Conservation (phyloP, 192 early-diverging fungal genomes). For the Linderina pennispora region DNA sequence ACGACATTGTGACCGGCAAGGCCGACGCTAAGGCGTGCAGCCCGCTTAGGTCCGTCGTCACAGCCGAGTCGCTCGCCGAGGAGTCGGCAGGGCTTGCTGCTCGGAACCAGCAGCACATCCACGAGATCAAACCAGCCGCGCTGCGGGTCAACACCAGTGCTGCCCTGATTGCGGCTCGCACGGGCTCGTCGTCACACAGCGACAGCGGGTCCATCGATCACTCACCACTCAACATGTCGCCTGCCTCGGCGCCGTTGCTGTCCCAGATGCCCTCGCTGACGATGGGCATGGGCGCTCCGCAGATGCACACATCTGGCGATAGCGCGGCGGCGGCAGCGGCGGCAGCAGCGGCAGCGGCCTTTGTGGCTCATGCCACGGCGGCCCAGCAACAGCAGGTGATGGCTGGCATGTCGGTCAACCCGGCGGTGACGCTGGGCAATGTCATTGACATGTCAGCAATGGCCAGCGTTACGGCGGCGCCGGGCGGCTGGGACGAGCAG, state of each 20-base stretch:
- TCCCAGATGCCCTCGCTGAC: conserved; percentile 26
- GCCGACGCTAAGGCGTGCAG: conserved; percentile 7
- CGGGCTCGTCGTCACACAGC: too few relatives aligned
- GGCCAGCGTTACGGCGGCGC: too few relatives aligned
- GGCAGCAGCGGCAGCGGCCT: conserved; percentile 16
- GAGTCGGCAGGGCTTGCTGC: too few relatives aligned
- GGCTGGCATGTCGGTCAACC: conserved; percentile 7
- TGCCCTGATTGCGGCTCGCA: too few relatives aligned
- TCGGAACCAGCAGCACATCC: too few relatives aligned
- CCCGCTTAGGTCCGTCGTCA: conserved; percentile 2
- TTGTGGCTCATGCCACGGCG: conserved; percentile 21
- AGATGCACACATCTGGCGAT: too few relatives aligned
- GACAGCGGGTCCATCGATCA: too few relatives aligned
- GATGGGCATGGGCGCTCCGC: conserved; percentile 1
- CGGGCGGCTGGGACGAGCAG: too few relatives aligned
- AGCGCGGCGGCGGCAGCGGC: conserved; percentile 8
- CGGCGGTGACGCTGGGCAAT: conserved; percentile 11
- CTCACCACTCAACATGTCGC: conserved; percentile 27
- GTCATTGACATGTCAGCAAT: conserved; percentile 13
- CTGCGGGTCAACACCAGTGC: neutral
- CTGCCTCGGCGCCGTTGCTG: conserved; percentile 32
- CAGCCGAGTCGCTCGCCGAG: neutral
- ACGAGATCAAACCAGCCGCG: too few relatives aligned
- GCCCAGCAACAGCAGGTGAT: conserved; percentile 10
- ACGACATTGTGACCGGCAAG: conserved; percentile 1